These are phyloP conservation scores for Elongisporangium anandrum DNA, from an alignment of 352 stramenopile genomes.

Conservation along the genomic window DNA sequence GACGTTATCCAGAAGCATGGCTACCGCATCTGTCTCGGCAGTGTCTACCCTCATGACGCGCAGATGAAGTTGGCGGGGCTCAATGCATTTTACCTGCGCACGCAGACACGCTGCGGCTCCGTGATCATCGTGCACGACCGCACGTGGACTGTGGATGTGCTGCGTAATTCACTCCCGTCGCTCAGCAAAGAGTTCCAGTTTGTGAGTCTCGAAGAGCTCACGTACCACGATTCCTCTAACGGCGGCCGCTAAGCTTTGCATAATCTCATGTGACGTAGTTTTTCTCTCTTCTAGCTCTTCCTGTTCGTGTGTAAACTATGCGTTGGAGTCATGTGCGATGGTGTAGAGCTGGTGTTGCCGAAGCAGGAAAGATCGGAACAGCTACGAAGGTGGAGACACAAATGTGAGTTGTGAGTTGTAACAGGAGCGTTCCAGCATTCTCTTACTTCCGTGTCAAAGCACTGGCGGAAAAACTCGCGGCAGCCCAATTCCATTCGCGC, in stretches of 20 bases:
- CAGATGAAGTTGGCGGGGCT: conserved; percentile 71
- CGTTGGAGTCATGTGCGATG: conserved; percentile 1
- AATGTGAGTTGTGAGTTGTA: too few relatives aligned
- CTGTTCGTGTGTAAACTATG: too few relatives aligned
- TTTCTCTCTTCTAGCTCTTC: conserved; percentile 4
- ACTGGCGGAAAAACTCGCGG: conserved; percentile 75
- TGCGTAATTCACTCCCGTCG: conserved; percentile 47
- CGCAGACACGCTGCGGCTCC: conserved; percentile 55
- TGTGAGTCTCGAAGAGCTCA: conserved; percentile 65
- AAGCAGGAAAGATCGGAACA: conserved; percentile 53
- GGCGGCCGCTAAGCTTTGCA: not conserved
- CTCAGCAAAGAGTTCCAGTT: conserved; percentile 55
- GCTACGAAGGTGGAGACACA: conserved; percentile 17
- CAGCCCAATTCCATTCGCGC: conserved; percentile 65
- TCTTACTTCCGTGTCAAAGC: conserved; percentile 66
- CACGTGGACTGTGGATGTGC: conserved; percentile 70
- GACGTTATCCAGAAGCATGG: conserved; percentile 63
- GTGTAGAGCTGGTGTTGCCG: conserved; percentile 44
- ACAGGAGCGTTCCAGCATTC: too few relatives aligned
- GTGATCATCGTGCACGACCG: conserved; percentile 86
- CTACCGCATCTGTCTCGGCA: conserved; percentile 84
- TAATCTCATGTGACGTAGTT: not conserved
- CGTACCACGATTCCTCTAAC: conserved; percentile 9
- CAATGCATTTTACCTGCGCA: conserved; percentile 57
- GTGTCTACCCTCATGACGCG: conserved; percentile 83